A percentile compares a stretch with the other conserved stretches of the same genome.
phyloP scores from a whole-genome alignment of 140 eudicot species.

The Cichorium intybus region DNA sequence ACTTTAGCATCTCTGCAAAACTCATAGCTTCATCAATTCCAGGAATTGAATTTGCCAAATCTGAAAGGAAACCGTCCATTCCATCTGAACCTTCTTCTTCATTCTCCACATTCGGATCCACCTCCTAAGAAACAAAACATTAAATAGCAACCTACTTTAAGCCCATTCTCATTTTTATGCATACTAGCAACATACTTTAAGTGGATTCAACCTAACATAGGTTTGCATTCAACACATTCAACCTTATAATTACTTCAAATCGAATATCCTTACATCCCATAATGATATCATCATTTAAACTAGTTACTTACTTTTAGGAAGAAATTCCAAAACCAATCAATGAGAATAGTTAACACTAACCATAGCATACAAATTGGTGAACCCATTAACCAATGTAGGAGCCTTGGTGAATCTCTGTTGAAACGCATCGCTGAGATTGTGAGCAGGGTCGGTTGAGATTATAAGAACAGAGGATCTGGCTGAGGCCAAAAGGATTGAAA shows the following conservation, averaged over 20 bases:
- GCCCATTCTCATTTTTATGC: too few relatives aligned
- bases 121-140: constrained; percentile 51
- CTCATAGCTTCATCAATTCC: constrained; percentile 99
- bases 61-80: constrained; percentile 81
- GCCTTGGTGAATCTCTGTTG: constrained; percentile 85
- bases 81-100: constrained; percentile 53
- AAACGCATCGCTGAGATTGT: constrained; percentile 95
- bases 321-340: neutral
- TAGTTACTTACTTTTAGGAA: neutral
- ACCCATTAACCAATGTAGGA: constrained; percentile 90
- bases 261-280: neutral
- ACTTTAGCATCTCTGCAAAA: constrained; percentile 97
- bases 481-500: constrained; percentile 65
- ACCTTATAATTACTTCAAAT: neutral
- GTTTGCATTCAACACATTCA: too few relatives aligned
- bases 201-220: too few relatives aligned
- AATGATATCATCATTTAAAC: neutral
- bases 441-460: constrained; percentile 97
- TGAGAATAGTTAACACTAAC: constrained; percentile 29
- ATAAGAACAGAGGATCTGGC: constrained; percentile 87
- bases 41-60: constrained; percentile 93
- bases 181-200: too few relatives aligned
- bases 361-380: constrained; percentile 93
- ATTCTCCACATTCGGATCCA: constrained; percentile 82
- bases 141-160: neutral